These are phyloP conservation scores for Naumovozyma baii DNA, from an alignment of 805 yeast genomes.

Conservation along the genomic window DNA sequence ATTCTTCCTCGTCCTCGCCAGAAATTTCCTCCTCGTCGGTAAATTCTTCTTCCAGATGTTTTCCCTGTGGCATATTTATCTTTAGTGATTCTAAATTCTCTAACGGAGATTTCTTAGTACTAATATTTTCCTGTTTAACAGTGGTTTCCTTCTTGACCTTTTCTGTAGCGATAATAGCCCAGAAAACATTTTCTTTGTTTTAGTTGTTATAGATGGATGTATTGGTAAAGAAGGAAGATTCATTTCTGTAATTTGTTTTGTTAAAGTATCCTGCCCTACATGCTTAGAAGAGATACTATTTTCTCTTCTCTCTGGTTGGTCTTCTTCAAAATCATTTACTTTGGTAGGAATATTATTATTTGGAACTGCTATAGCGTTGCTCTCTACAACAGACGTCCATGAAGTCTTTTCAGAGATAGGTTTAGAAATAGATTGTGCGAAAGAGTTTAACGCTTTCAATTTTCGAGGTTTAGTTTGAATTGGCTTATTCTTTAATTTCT, in stretches of 20 bases:
- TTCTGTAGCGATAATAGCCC: constrained; percentile 61
- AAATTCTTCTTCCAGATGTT: constrained; percentile 4
- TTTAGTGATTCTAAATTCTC: constrained; percentile 22
- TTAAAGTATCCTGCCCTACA: too few relatives aligned
- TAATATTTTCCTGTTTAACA: too few relatives aligned
- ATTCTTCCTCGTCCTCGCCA: constrained; percentile 2
- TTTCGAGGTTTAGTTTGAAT: constrained; percentile 15
- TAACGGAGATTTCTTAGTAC: constrained; percentile 10
- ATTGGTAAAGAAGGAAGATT: constrained; percentile 5
- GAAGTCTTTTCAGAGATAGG: constrained; percentile 24
- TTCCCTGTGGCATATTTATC: constrained; percentile 24
- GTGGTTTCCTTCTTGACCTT: constrained; percentile 14
- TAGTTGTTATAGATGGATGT: constrained; percentile 3
- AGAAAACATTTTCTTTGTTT: constrained; percentile 37
- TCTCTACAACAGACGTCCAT: constrained; percentile 32
- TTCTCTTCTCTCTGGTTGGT: not conserved
- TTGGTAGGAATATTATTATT: constrained; percentile 6
- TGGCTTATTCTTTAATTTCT: constrained; percentile 2
- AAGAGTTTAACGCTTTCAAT: constrained; percentile 17
- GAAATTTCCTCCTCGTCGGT: constrained; percentile 13
- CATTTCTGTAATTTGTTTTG: not conserved
- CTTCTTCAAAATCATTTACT: constrained; percentile 4
- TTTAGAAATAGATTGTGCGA: constrained; percentile 7
- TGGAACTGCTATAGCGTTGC: constrained; percentile 2
- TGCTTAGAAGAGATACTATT: too few relatives aligned